Base-by-base conservation (phyloP, 495 filamentous ascomycete genomes). In the Astrocystis sublimbata region DNA sequence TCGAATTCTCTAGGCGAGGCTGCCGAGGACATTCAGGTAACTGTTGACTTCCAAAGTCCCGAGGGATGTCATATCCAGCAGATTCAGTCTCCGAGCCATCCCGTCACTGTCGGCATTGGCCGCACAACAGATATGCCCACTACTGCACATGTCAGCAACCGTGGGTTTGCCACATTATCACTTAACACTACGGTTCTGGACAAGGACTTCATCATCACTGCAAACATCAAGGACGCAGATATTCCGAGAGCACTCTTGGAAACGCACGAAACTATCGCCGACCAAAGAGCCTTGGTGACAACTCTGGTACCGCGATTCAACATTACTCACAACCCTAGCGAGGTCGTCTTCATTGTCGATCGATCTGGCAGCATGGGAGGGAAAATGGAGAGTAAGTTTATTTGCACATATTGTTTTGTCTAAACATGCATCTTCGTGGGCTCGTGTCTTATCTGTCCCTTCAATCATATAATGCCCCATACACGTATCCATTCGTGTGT, bases 321-420 rank as follows among this genome's bases (percentile, higher is more conserved):
- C 7, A 77, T 89, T 1, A 83, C 80, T 0, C 71, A 74, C 0
- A 66, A 74, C 1, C 73, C 73, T 30, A 83, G 86, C 1, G 89
- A 92, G 65, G 78, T 92, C 21, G 83, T 92, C 33, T 90, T 92
- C 53, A 69, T 92, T 7, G 84, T 83, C 54, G 89, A 92, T 66
- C 80, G 86, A 40, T 88, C 84, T 49, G 87, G 87, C 0, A 86
- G 82, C 58, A 92, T 92, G 89, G 30, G 45, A 0, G 24, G 72
- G 35, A 83, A 82, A 30, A 89, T 89, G 2, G 36, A 65, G 1
- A 40, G 50, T 53, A 4, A 53, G 50, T 24, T n/a, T 17, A 53
- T 49, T 17, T 0, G 19, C 41, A 23, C 19, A 23, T 8, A 43
- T 43, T 43, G n/a, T n/a, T 10, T 4, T 21, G 17, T 23, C 12